Evolutionary conservation across 1,139 yeast genomes (phyloP).

Genomic region (Debaryomycetaceae sp.): DNA sequence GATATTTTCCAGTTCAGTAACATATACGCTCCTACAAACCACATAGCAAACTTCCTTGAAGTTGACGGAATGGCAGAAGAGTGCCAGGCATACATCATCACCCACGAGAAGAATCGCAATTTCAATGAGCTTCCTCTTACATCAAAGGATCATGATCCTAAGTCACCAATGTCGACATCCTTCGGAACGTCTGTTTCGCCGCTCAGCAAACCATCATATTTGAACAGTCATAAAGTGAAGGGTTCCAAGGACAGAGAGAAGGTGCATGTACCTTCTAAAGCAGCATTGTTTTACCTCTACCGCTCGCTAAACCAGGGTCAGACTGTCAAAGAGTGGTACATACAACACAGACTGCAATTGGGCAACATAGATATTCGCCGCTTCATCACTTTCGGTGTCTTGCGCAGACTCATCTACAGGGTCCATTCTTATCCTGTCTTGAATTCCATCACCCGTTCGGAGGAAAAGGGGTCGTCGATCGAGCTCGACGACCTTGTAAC

Average conservation of each 20-base stretch:
- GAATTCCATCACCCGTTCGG: conserved; percentile 33
- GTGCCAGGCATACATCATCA: conserved; percentile 76
- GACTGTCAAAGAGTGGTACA: conserved; percentile 77
- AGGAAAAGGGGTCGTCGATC: conserved; percentile 27
- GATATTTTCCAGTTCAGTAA: conserved; percentile 90
- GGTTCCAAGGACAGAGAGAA: conserved; percentile 7
- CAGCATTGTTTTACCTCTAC: conserved; percentile 71
- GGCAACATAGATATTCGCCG: conserved; percentile 74
- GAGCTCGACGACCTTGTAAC: conserved; percentile 28
- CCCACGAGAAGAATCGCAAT: conserved; percentile 12
- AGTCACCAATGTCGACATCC: conserved; percentile 2
- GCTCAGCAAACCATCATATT: conserved; percentile 5
- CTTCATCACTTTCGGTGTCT: conserved; percentile 81
- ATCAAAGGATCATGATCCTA: background rate
- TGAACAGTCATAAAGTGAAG: conserved; percentile 3
- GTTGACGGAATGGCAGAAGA: conserved; percentile 71
- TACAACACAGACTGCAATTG: conserved; percentile 55
- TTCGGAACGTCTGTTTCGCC: conserved; percentile 8
- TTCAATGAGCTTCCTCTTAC: conserved; percentile 3
- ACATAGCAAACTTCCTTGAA: conserved; percentile 63
- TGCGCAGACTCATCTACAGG: conserved; percentile 78
- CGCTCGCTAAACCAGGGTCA: conserved; percentile 77
- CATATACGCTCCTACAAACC: conserved; percentile 85
- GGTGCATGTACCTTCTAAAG: conserved; percentile 55
- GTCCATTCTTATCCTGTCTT: conserved; percentile 73